Percentiles rank a stretch among this genome's conserved stretches.
Evolutionary conservation across 306 rosid species (phyloP).

Genomic region (Cicer cuneatum): DNA sequence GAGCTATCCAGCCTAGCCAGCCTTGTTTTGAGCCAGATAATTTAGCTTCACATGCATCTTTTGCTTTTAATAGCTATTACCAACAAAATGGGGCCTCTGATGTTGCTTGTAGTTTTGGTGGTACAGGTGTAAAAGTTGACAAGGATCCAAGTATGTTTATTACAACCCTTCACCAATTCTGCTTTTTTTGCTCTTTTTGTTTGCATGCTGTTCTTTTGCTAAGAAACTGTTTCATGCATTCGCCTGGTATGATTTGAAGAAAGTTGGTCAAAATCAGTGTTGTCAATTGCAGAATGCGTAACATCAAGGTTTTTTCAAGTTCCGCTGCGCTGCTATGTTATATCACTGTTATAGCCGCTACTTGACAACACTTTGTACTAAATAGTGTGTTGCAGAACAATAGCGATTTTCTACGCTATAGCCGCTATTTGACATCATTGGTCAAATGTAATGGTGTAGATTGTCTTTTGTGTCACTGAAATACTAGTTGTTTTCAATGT

Average conservation of each 20-base stretch:
- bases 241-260: conserved; percentile 11
- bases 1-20: conserved; percentile 93
- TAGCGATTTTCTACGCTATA: too few species aligned
- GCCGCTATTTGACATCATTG: too few species aligned
- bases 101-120: conserved; percentile 94
- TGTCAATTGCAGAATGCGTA: too few species aligned
- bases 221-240: conserved; percentile 16
- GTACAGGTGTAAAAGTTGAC: conserved; percentile 78
- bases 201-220: background rate
- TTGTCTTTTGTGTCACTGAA: conserved; percentile 12
- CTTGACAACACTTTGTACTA: too few species aligned
- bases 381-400: too few species aligned
- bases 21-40: conserved; percentile 95
- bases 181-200: background rate
- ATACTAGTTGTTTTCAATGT: conserved; percentile 32
- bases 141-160: conserved; percentile 89
- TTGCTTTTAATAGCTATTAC: conserved; percentile 83
- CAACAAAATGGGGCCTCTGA: conserved; percentile 95
- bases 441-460: too few species aligned
- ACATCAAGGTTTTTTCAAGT: too few species aligned
- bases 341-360: too few species aligned
- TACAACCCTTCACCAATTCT: conserved; percentile 1
- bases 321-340: too few species aligned
- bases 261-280: background rate
- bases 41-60: conserved; percentile 83